These are phyloP conservation scores for Suhomyces maxii DNA, from an alignment of 1,139 yeast genomes.

Conservation along the genomic window DNA sequence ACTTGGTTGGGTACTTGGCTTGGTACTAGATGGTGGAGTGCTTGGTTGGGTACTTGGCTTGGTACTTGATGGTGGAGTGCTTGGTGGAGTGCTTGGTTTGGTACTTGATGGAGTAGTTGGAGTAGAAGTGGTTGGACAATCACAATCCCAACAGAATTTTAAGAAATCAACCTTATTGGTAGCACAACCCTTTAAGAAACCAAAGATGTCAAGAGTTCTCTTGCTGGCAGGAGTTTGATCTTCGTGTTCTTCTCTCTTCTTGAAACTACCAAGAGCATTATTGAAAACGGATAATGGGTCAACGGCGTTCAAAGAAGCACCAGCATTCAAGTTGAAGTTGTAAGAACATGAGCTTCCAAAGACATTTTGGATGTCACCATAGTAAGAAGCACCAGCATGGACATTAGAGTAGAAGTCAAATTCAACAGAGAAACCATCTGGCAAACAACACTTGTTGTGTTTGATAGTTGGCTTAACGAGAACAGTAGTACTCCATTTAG, in stretches of 20 bases:
- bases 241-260: conserved; percentile 12
- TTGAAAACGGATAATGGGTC: conserved; percentile 12
- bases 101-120: conserved; percentile 1
- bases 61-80: not conserved
- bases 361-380: conserved; percentile 4
- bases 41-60: not conserved
- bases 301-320: conserved; percentile 8
- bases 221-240: conserved; percentile 10
- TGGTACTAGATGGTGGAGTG: conserved; percentile 12
- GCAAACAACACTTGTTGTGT: conserved; percentile 24
- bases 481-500: conserved; percentile 23
- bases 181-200: conserved; percentile 18
- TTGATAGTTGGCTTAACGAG: conserved; percentile 19
- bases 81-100: not conserved
- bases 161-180: conserved; percentile 14
- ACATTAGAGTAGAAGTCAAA: conserved; percentile 11
- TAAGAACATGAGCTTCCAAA: conserved; percentile 10
- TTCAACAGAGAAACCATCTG: conserved; percentile 14
- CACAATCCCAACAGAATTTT: conserved; percentile 27
- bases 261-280: conserved; percentile 8
- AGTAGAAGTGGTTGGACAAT: conserved; percentile 14
- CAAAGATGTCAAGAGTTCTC: conserved; percentile 12
- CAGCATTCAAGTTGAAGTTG: conserved; percentile 6
- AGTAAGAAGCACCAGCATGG: conserved; percentile 4
- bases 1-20: not conserved